phyloP scores from a whole-genome alignment of 1,284 basidiomycete species.

The Rhodotorula sp. region DNA sequence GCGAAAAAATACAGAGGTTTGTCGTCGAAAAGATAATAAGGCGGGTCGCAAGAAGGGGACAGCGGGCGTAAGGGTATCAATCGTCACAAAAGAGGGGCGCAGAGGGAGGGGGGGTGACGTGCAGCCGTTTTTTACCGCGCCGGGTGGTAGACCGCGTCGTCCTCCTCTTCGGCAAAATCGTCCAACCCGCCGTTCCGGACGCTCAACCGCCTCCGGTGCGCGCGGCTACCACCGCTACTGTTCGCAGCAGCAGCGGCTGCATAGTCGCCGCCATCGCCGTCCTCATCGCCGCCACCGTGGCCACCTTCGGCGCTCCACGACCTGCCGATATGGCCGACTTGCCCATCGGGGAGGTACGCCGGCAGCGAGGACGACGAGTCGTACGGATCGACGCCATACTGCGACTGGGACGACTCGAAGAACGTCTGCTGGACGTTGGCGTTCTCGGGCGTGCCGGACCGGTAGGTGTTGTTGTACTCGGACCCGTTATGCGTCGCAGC shows the following conservation, averaged over 20 bases:
- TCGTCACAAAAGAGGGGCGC: too few species aligned
- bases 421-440: conserved; percentile 42
- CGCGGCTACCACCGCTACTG: background rate
- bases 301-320: conserved; percentile 5
- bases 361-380: background rate
- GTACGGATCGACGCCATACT: background rate
- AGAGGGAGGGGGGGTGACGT: too few species aligned
- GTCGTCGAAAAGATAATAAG: too few species aligned
- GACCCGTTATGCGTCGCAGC: background rate
- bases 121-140: background rate
- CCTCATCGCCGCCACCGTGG: background rate
- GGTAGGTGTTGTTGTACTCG: background rate
- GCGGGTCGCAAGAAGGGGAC: too few species aligned
- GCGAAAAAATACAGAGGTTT: background rate
- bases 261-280: background rate
- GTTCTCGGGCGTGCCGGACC: conserved; percentile 41
- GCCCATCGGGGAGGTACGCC: conserved; percentile 1
- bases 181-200: conserved; percentile 33
- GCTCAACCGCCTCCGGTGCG: conserved; percentile 17
- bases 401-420: background rate
- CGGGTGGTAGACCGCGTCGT: background rate
- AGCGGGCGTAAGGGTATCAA: too few species aligned
- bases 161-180: conserved; percentile 7
- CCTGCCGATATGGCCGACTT: background rate
- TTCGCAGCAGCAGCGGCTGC: background rate